A percentile compares a stretch with the other conserved stretches of the same genome.
Conservation (phyloP, 257 asterid genomes). For the Forsythia suspensa region DNA sequence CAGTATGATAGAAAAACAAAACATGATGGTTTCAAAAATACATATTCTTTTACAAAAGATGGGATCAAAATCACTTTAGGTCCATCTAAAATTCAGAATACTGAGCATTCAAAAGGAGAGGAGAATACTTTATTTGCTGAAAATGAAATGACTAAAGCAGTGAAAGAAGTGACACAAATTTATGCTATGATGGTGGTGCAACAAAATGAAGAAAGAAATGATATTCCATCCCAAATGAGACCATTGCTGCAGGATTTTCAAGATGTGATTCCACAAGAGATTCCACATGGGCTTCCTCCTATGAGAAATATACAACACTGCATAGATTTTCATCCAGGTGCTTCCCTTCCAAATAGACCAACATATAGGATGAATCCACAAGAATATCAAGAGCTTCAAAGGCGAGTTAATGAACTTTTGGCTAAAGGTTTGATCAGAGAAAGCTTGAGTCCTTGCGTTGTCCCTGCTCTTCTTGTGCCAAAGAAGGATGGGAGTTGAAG, state of each 20-base stretch:
- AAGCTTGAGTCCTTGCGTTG: neutral
- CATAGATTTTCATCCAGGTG: neutral
- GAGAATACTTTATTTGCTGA: neutral
- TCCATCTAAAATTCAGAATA: neutral
- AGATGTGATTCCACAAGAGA: neutral
- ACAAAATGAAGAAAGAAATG: neutral
- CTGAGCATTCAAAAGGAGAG: neutral
- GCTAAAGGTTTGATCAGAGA: neutral
- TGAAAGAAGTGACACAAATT: neutral
- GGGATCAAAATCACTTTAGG: neutral
- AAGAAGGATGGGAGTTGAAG: neutral
- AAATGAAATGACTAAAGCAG: neutral
- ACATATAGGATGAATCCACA: neutral
- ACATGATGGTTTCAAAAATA: slow-evolving; percentile 7
- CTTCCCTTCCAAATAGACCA: neutral
- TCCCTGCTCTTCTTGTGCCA: neutral
- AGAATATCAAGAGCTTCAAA: slow-evolving; percentile 4
- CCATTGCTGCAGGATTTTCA: neutral
- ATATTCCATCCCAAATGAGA: neutral
- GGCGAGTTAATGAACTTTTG: slow-evolving; percentile 1
- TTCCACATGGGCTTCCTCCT: slow-evolving; percentile 1
- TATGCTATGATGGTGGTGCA: slow-evolving; percentile 9
- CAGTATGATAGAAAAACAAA: neutral
- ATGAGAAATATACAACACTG: slow-evolving; percentile 6
- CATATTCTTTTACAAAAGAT: neutral